Base-by-base conservation (phyloP, 2,329 filamentous ascomycete genomes). In the Ascocoryne sarcoides region DNA sequence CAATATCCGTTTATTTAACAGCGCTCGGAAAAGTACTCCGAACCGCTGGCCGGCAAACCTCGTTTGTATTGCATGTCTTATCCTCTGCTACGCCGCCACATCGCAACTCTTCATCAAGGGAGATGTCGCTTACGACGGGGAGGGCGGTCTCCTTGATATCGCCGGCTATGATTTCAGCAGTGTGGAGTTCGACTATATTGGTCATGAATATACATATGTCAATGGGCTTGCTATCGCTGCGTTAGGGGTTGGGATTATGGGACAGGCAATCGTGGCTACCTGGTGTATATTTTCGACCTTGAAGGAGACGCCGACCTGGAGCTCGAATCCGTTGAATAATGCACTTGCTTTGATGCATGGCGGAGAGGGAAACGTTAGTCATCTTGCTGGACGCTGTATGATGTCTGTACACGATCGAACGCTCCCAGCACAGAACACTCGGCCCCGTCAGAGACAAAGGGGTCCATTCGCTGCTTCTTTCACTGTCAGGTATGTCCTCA, bases 1-100 rank as follows among this genome's bases (percentile, higher is more conserved):
- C 8, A 42, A 42, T 16, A n/a, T 36, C 8, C 17, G 39, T n/a
- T n/a, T 42, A 4, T 37, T 42, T 17, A 42, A 12, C 5, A 42
- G 29, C 16, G 30, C 39, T 17, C 10, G 4, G 9, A 26, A 20
- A 5, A 18, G 18, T 29, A n/a, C 34, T 10, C 28, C 39, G 8
- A 42, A 42, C 14, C 10, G 39, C 8, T 42, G 39, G 39, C 29
- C 17, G n/a, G 17, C 14, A 4, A 42, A 42, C 14, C 8, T 36
- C 12, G 7, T 37, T n/a, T 32, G 16, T 7, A 10, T 37, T 1
- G 5, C 30, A 5, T 32, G n/a, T 3, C 28, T 42, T 18, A 33
- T 37, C 14, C 28, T 37, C 5, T 42, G 33, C 14, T 42, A 42
- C 14, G 34, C 28, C 4, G 26, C 33, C 7, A 33, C 37, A 4